phyloP scores from a whole-genome alignment of 768 basidiomycete species.

The Paxillus involutus region DNA sequence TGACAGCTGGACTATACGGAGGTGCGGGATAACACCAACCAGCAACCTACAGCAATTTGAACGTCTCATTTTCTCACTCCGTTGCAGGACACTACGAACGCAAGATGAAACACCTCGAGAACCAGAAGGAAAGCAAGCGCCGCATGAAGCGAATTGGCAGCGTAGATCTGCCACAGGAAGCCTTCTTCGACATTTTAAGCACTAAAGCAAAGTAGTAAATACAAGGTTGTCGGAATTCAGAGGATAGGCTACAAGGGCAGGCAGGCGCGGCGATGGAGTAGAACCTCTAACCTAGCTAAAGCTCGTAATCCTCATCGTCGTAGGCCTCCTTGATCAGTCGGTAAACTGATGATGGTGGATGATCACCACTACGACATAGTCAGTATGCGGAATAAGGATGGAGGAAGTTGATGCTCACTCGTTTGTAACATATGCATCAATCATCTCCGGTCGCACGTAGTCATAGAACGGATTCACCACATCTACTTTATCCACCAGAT shows the following conservation, averaged over 20 bases:
- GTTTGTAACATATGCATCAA: constrained; percentile 94
- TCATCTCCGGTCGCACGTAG: constrained; percentile 88
- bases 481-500: constrained; percentile 83
- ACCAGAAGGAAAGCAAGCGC: constrained; percentile 92
- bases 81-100: constrained; percentile 81
- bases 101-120: constrained; percentile 84
- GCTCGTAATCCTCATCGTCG: constrained; percentile 89
- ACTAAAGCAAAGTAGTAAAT: constrained; percentile 40
- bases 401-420: constrained; percentile 62
- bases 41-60: background rate
- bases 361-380: constrained; percentile 71
- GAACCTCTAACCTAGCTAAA: constrained; percentile 30
- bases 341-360: constrained; percentile 93
- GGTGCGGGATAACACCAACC: constrained; percentile 40
- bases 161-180: constrained; percentile 92
- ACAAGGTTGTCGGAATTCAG: background rate
- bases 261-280: background rate
- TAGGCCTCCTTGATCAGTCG: constrained; percentile 92
- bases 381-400: constrained; percentile 1
- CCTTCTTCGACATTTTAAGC: constrained; percentile 89
- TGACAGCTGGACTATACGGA: constrained; percentile 92
- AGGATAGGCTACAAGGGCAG: background rate
- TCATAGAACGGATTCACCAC: constrained; percentile 97
- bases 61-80: background rate
- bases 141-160: constrained; percentile 85